Conservation (phyloP, 164 flowering plant species). For the Vitis riparia region DNA sequence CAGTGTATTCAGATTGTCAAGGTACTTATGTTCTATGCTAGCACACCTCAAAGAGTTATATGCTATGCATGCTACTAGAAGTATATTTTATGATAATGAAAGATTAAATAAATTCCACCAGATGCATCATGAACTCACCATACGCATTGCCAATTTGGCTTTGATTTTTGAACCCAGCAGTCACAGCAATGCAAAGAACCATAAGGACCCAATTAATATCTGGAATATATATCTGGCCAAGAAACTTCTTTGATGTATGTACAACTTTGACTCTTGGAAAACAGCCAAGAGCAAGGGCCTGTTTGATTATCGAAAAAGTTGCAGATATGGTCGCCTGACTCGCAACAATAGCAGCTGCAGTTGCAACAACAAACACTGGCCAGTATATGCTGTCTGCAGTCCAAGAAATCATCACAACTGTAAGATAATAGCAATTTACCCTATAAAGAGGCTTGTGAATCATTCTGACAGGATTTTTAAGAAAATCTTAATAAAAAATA, state of each 20-base stretch:
- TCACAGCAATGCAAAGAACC: conserved; percentile 83
- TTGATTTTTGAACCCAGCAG: conserved; percentile 75
- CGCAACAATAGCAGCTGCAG: conserved; percentile 86
- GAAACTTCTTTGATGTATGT: conserved; percentile 77
- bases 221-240: conserved; percentile 83
- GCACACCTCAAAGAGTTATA: too few relatives aligned
- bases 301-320: conserved; percentile 88
- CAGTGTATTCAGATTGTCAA: too few relatives aligned
- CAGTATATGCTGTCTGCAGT: conserved; percentile 77
- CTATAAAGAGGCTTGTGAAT: too few relatives aligned
- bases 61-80: too few relatives aligned
- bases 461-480: too few relatives aligned
- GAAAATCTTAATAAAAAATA: too few relatives aligned
- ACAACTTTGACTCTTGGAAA: conserved; percentile 91
- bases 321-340: conserved; percentile 94
- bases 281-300: conserved; percentile 81
- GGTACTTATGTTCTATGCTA: too few relatives aligned
- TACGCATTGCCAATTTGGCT: conserved; percentile 92
- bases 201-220: conserved; percentile 90
- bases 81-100: too few relatives aligned
- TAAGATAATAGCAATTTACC: too few relatives aligned
- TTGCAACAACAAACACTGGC: conserved; percentile 84
- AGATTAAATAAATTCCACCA: too few relatives aligned
- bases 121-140: conserved; percentile 42
- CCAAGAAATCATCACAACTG: conserved; percentile 1